phyloP scores from a whole-genome alignment of 768 basidiomycete genomes.

The Fistulinella prunicolor region DNA sequence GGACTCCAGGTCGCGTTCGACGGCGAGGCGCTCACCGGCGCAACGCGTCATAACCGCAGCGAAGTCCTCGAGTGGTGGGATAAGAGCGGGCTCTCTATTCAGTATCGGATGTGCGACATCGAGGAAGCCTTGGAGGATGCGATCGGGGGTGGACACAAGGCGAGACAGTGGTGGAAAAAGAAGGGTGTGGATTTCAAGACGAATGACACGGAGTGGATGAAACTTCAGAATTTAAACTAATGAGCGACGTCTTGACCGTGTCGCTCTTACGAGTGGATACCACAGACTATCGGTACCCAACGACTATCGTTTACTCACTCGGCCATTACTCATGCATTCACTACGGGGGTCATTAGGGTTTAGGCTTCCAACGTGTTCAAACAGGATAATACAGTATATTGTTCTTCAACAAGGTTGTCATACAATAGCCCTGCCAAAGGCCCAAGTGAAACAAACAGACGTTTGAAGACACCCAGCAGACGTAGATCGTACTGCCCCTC shows the following conservation, averaged over 20 bases:
- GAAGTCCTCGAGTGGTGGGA: constrained; percentile 91
- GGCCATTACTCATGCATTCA: neutral
- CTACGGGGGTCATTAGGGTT: neutral
- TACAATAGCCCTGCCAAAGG: neutral
- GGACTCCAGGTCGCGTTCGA: constrained; percentile 78
- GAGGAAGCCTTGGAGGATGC: constrained; percentile 90
- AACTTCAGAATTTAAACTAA: constrained; percentile 71
- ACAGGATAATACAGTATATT: constrained; percentile 9
- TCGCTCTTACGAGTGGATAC: neutral
- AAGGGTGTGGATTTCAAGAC: constrained; percentile 84
- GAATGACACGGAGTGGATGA: constrained; percentile 87
- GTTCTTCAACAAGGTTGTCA: constrained; percentile 3
- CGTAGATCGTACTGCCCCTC: neutral
- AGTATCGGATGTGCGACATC: constrained; percentile 88
- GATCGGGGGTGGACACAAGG: constrained; percentile 73
- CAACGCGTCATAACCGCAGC: constrained; percentile 77
- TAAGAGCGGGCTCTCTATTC: constrained; percentile 69
- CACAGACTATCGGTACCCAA: neutral
- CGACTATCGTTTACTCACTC: neutral
- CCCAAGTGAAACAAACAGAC: neutral
- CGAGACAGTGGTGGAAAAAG: constrained; percentile 75
- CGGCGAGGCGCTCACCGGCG: constrained; percentile 73
- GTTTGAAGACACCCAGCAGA: constrained; percentile 3
- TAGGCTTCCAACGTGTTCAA: constrained; percentile 9
- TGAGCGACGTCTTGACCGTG: neutral